Base-by-base conservation (phyloP, 1,284 basidiomycete genomes). In the Veloporphyrellus conicus region DNA sequence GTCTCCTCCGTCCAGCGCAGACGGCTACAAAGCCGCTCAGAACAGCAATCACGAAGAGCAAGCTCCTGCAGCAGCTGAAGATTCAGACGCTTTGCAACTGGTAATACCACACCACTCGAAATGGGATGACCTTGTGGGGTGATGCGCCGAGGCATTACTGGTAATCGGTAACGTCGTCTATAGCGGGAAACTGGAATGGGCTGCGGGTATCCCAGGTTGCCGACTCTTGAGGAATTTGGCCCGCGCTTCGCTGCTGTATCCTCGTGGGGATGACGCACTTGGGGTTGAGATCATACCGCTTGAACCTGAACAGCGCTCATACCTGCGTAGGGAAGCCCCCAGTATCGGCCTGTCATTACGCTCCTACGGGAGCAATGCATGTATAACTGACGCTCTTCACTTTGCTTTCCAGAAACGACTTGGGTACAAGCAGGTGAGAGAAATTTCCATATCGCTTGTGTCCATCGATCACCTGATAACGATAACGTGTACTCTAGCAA, bases 281-380 rank as follows among this genome's bases (percentile, higher is more conserved):
- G 69, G 78, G 85, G 71, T 90, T 92, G 89, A 92, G 90, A 92
- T 86, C 54, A 90, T 80, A 92, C 89, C 89, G 89, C 84, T 81
- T 71, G 87, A 90, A 91, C 89, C 87, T 91, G 90, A 88, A 79
- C 86, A 90, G 88, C 78, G 85, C 81, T 88, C 79, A 90, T 76
- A 89, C 87, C 87, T 90, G 90, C 89, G 88, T 87, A 90, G 88
- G 88, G 88, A 90, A 89, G 85, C 84, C 85, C 44, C 74, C 79
- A 76, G 76, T 79, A 78, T 85, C 77, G 71, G 78, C 73, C 68
- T 67, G 59, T 60, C 65, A 61, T 64, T 65, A 54, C 63, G 58
- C 70, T 68, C 64, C 64, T 54, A 51, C 60, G 71, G 72, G 71
- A 66, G 65, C 60, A 56, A 57, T 58, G 54, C 52, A 60, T 61